Conservation (phyloP, 1,284 basidiomycete genomes). For the Papiliotrema fonsecae region DNA sequence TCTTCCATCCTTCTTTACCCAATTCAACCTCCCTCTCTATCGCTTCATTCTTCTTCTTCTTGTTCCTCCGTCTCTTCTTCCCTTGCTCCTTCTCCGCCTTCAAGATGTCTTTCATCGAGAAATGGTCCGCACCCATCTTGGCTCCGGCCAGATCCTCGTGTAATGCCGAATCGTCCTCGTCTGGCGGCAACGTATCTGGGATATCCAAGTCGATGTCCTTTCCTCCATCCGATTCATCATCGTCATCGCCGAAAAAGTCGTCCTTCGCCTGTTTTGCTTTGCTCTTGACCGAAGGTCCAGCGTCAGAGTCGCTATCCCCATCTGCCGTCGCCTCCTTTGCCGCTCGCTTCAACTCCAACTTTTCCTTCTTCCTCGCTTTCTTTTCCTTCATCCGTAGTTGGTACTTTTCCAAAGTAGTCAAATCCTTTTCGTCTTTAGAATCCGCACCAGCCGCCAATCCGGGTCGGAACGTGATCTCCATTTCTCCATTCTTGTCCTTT, state of each 20-base stretch:
- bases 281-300: constrained; percentile 2
- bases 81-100: constrained; percentile 68
- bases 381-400: constrained; percentile 83
- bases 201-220: constrained; percentile 6
- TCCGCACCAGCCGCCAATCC: constrained; percentile 57
- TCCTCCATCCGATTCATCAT: constrained; percentile 47
- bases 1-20: constrained; percentile 58
- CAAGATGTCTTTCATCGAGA: constrained; percentile 84
- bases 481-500: constrained; percentile 50
- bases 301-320: constrained; percentile 18
- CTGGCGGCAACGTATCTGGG: constrained; percentile 6
- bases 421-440: constrained; percentile 54
- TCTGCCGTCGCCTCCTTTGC: constrained; percentile 26
- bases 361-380: constrained; percentile 60
- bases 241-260: constrained; percentile 67
- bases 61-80: constrained; percentile 54
- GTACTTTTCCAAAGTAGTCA: constrained; percentile 76
- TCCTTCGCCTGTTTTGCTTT: constrained; percentile 47
- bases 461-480: constrained; percentile 91
- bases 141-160: constrained; percentile 20
- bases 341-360: constrained; percentile 45
- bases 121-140: constrained; percentile 52
- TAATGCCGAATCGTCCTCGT: constrained; percentile 16
- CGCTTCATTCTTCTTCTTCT: constrained; percentile 48
- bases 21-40: constrained; percentile 55